These are phyloP conservation scores for Prunus campanulata DNA, from an alignment of 306 rosid genomes.

Conservation along the genomic window DNA sequence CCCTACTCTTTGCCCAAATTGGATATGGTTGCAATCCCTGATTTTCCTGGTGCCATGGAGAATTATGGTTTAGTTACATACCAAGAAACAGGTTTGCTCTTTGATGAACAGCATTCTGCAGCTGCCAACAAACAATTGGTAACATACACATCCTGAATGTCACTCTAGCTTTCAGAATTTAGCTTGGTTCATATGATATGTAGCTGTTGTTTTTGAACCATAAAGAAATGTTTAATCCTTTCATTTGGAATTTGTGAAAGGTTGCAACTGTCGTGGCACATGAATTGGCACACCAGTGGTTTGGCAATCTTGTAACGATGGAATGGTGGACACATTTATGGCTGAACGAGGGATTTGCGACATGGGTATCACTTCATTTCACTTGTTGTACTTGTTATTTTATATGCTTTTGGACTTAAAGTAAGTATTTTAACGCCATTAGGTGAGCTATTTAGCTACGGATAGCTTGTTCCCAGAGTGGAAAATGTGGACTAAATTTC, in stretches of 20 bases:
- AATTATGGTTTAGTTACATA: conserved; percentile 93
- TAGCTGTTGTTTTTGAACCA: conserved; percentile 13
- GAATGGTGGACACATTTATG: conserved; percentile 99
- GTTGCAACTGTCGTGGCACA: conserved; percentile 89
- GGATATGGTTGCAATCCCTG: conserved; percentile 96
- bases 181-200: conserved; percentile 15
- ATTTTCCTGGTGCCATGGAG: conserved; percentile 98
- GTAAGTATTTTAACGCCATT: conserved; percentile 9
- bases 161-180: conserved; percentile 10
- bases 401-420: conserved; percentile 1
- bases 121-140: conserved; percentile 89
- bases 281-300: conserved; percentile 97
- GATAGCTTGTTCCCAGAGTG: conserved; percentile 92
- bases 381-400: conserved; percentile 1
- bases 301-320: conserved; percentile 95
- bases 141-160: conserved; percentile 25
- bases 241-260: conserved; percentile 41
- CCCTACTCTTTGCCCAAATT: conserved; percentile 84
- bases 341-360: conserved; percentile 93
- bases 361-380: conserved; percentile 63
- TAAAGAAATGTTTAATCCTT: conserved; percentile 5
- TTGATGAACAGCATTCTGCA: conserved; percentile 78
- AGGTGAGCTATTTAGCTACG: conserved; percentile 90
- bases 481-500: conserved; percentile 93
- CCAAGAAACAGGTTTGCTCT: conserved; percentile 85